Percentiles rank a stretch among this genome's conserved stretches.
Conservation (phyloP, 306 rosid genomes). For the Comarum palustre region DNA sequence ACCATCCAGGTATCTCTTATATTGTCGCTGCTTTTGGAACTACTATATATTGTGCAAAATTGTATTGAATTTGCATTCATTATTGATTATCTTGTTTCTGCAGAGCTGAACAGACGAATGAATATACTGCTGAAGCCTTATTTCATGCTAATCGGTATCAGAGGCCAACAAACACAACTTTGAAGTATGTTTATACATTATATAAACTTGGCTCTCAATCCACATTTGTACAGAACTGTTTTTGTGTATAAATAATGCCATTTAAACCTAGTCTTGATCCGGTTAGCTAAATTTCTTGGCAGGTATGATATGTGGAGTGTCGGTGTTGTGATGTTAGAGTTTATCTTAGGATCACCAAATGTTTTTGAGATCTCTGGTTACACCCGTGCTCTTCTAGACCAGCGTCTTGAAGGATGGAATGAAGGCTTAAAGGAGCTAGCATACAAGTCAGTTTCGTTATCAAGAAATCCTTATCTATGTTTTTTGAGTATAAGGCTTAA, state of each 20-base stretch:
- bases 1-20: conserved; percentile 71
- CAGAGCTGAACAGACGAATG: conserved; percentile 88
- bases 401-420: conserved; percentile 81
- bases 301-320: conserved; percentile 98
- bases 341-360: conserved; percentile 80
- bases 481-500: not conserved
- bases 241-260: not conserved
- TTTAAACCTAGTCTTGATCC: conserved; percentile 20
- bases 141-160: conserved; percentile 80
- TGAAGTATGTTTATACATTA: conserved; percentile 60
- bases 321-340: conserved; percentile 91
- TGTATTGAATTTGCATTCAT: conserved; percentile 15
- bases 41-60: conserved; percentile 7
- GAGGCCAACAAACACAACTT: conserved; percentile 55
- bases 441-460: conserved; percentile 56
- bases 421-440: conserved; percentile 79
- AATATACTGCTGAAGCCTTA: conserved; percentile 85
- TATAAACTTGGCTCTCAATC: conserved; percentile 20
- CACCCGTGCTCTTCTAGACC: conserved; percentile 79
- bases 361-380: conserved; percentile 71
- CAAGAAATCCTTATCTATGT: not conserved
- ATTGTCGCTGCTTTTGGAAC: conserved; percentile 10
- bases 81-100: conserved; percentile 23
- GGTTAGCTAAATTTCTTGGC: conserved; percentile 25
- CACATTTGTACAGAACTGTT: conserved; percentile 9